phyloP scores from a whole-genome alignment of 768 basidiomycete species.

The Suillus fuscotomentosus region DNA sequence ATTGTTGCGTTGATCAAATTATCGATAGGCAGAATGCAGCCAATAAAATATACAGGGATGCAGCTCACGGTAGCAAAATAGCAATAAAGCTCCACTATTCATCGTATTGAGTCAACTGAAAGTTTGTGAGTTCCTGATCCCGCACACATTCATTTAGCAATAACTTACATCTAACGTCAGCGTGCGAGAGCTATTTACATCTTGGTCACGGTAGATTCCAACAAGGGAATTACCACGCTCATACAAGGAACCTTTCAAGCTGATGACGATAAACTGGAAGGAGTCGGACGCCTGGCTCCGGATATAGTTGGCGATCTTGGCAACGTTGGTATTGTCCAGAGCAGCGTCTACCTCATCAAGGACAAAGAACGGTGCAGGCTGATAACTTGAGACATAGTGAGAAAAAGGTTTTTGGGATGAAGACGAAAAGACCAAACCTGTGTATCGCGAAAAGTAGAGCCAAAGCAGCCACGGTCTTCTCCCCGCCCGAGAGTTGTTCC shows the following conservation, averaged over 20 bases:
- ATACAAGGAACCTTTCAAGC: constrained; percentile 90
- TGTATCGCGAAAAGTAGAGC: constrained; percentile 96
- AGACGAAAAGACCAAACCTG: constrained; percentile 48
- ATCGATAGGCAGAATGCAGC: neutral
- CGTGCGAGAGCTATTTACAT: constrained; percentile 87
- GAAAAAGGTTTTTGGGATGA: neutral
- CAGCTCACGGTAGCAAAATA: constrained; percentile 1
- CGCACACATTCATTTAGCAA: neutral
- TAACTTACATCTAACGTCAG: constrained; percentile 82
- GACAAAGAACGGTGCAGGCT: constrained; percentile 97
- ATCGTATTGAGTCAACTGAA: constrained; percentile 62
- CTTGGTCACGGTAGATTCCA: constrained; percentile 93
- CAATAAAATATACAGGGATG: neutral
- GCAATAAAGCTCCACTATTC: constrained; percentile 34
- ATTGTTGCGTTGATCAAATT: neutral
- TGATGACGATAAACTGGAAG: constrained; percentile 98
- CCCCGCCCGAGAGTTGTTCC: constrained; percentile 97
- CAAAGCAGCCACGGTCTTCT: constrained; percentile 98
- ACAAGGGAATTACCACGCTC: constrained; percentile 89
- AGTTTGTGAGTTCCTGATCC: neutral
- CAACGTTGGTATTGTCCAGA: constrained; percentile 97
- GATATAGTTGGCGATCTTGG: constrained; percentile 93
- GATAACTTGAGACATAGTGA: constrained; percentile 58
- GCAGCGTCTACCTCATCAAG: constrained; percentile 99
- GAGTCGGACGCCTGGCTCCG: constrained; percentile 75